These are phyloP conservation scores for Penicillium sp. DNA, from an alignment of 2,329 filamentous ascomycete species.

Conservation along the genomic window DNA sequence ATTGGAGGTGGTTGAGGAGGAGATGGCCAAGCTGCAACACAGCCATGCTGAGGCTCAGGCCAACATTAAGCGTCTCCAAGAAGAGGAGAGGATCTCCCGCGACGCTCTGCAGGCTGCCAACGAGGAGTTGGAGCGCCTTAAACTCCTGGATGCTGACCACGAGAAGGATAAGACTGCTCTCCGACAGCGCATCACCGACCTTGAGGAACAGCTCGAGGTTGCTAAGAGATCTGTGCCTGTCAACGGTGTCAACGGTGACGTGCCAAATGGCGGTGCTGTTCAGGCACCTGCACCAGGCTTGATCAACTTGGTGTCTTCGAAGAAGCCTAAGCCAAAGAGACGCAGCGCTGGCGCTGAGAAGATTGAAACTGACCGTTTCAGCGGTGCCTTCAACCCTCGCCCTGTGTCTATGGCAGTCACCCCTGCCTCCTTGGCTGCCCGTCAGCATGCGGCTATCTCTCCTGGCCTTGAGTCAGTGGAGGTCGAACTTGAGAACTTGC, in stretches of 20 bases:
- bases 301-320: constrained; percentile 94
- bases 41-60: constrained; percentile 87
- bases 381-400: constrained; percentile 86
- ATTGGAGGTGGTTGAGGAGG: constrained; percentile 86
- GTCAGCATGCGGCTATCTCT: constrained; percentile 75
- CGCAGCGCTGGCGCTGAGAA: constrained; percentile 86
- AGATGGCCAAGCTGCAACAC: constrained; percentile 87
- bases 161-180: constrained; percentile 85
- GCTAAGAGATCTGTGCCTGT: constrained; percentile 76
- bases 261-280: constrained; percentile 62
- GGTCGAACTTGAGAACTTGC: constrained; percentile 86
- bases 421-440: constrained; percentile 53
- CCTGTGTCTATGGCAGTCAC: constrained; percentile 91
- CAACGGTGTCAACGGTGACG: constrained; percentile 62
- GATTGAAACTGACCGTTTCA: constrained; percentile 85
- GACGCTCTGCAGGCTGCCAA: constrained; percentile 79
- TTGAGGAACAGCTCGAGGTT: constrained; percentile 89
- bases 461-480: constrained; percentile 88
- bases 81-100: constrained; percentile 83
- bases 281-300: constrained; percentile 69
- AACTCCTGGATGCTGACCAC: constrained; percentile 70
- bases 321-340: constrained; percentile 82
- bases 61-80: constrained; percentile 91
- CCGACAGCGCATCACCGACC: constrained; percentile 81
- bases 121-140: constrained; percentile 77